Evolutionary conservation across 106 monocot genomes (phyloP), one percentile per base, ranked within the genome.

Genomic region (Posidonia australis): DNA sequence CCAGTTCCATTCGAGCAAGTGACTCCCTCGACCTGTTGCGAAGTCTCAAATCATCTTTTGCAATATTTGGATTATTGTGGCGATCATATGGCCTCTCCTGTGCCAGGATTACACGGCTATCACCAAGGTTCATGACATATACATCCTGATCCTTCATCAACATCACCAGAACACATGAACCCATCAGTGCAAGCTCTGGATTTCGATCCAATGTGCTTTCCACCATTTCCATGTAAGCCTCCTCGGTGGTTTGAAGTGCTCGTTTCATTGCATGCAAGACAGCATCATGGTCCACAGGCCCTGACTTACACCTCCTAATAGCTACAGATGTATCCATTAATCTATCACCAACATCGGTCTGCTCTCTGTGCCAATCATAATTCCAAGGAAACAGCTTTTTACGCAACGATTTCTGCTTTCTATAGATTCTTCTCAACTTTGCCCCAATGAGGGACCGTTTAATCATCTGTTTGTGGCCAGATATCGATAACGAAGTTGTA

Each of bases 101-200:
- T 44, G 86, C 96, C 78, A 98, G 77, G 17, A 98, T 69, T 45
- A 77, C 90, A 29, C 96, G 87, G 63, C 96, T 98, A 49, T 98
- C 96, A 51, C 96, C 96, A 43, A 98, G 77, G 67, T 91, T 98
- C 90, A 98, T 98, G 44, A 91, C 79, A 67, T 98, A 98, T 0
- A 98, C 96, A 79, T 98, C 96, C 53, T 91, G 80, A 71, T 91
- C 96, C 75, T 91, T 98, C 90, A 98, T 98, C 62, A 98, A 62
- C 90, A 91, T 98, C 41, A 98, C 96, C 26, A 98, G 81, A 65
- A 98, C 96, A 69, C 96, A 98, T 14, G 96, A 98, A 25, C 96
- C 96, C 96, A 98, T 91, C 25, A 98, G 48, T 44, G 96, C 87
- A 46, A 98, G 90, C 80, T 98, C 96, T n/a, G 96, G 90, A 62